Percentiles rank a stretch among this genome's conserved stretches.
phyloP scores from a whole-genome alignment of 2,329 filamentous ascomycete species.

The Apiospora saccharicola region DNA sequence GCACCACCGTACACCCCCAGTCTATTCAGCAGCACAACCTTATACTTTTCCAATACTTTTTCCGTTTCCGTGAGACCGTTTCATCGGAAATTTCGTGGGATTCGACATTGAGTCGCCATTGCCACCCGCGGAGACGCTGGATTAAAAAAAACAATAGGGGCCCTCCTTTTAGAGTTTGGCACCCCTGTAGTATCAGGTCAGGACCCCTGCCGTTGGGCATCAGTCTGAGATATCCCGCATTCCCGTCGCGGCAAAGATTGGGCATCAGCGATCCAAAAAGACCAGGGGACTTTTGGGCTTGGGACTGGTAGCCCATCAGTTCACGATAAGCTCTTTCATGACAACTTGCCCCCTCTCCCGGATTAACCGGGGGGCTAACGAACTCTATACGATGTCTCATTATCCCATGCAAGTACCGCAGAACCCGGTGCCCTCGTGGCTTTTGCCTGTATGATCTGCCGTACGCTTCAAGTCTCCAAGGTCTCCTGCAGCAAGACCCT shows the following conservation, averaged over 20 bases:
- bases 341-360: not conserved
- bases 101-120: not conserved
- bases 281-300: not conserved
- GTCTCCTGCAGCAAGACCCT: not conserved
- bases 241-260: not conserved
- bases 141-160: not conserved
- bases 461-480: not conserved
- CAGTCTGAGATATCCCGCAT: not conserved
- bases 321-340: not conserved
- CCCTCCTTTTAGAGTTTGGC: not conserved
- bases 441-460: conserved; percentile 11
- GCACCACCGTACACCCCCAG: not conserved
- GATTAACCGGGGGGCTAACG: not conserved
- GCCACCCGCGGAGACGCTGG: not conserved
- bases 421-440: not conserved
- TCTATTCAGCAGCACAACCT: not conserved
- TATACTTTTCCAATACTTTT: not conserved
- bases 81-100: not conserved
- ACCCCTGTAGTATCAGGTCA: not conserved
- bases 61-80: not conserved
- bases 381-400: not conserved
- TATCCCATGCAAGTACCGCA: not conserved
- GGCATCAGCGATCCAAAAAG: not conserved
- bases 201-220: conserved; percentile 10
- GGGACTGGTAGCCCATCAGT: not conserved